Evolutionary conservation across 1,284 basidiomycete genomes (phyloP).

Genomic region (Malassezia caprae): DNA sequence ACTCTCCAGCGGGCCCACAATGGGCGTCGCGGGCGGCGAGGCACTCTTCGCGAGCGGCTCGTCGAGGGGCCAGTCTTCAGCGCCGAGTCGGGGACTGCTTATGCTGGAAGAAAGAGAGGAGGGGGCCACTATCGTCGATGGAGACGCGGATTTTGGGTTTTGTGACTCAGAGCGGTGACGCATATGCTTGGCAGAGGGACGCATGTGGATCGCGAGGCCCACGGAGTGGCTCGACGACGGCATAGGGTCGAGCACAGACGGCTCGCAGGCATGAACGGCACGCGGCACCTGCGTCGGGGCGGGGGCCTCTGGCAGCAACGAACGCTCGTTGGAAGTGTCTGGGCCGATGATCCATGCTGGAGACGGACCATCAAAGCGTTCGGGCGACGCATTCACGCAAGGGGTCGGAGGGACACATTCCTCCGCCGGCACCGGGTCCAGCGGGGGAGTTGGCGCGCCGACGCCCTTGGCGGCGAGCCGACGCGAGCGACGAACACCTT

Average conservation of each 20-base stretch:
- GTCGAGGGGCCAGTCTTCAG: not conserved
- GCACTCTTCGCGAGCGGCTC: not conserved
- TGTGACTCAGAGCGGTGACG: not conserved
- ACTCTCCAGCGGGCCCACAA: not conserved
- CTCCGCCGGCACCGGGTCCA: not conserved
- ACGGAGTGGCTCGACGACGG: not conserved
- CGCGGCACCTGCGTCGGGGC: not conserved
- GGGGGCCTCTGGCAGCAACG: too few species aligned
- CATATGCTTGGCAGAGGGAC: not conserved
- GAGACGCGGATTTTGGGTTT: not conserved
- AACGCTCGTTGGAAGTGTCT: not conserved
- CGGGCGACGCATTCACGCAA: not conserved
- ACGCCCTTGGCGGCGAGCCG: not conserved
- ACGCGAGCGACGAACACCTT: conserved; percentile 3
- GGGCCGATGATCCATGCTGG: conserved; percentile 6
- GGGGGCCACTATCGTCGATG: not conserved
- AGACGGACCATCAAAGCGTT: conserved; percentile 1
- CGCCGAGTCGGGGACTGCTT: not conserved
- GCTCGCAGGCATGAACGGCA: not conserved
- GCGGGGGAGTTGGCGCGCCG: not conserved
- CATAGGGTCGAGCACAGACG: not conserved
- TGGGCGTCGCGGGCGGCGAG: not conserved
- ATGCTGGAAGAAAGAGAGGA: not conserved
- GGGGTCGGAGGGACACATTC: conserved; percentile 1
- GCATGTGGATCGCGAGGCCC: not conserved